Base-by-base conservation (phyloP, 441 rosid genomes). In the Croton setiger region DNA sequence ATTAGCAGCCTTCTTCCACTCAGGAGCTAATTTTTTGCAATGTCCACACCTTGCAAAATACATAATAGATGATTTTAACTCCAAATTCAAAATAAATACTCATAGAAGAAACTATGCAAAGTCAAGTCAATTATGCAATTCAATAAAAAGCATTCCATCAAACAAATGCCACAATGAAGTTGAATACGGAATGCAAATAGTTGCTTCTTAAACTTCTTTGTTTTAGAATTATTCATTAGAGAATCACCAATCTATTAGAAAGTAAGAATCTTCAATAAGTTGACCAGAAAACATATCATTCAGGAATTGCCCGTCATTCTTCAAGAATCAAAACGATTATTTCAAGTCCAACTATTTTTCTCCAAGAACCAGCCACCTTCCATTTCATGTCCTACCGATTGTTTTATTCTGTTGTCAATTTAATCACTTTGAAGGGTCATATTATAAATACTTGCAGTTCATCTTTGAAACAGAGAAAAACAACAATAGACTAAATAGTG, bases 21-120 rank as follows among this genome's bases (percentile, higher is more conserved):
- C 98, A 5, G 99, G 99, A 60, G 96, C 96, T 72, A 95, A 85
- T 79, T 82, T 95, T 78, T 95, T 95, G 81, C 99, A 95, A 82
- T 92, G 99, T 72, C 99, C 99, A 74, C 99, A 95, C 98, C 99
- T 95, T 75, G 45, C 68, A 73, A 77, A 73, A 64, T 7, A 41
- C 45, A 36, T 7, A 7, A 67, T 48, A 39, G 43, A 66, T 10
- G 33, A 48, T 17, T 21, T 66, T 70, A 47, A 43, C 37, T 44
- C 45, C 20, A 61, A 45, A 48, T 20, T 55, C 36, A 51, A 36
- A 15, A 13, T 9, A 15, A 31, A 17, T 15, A 51, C 27, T 56
- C 27, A 17, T n/a, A 51, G 39, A 6, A 11, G 1, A 55, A 63
- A 49, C 18, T 62, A 62, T 53, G 52, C 47, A 54, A 48, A 49